Evolutionary conservation across 1,284 basidiomycete genomes (phyloP).

Genomic region (Trichosporon sp.): DNA sequence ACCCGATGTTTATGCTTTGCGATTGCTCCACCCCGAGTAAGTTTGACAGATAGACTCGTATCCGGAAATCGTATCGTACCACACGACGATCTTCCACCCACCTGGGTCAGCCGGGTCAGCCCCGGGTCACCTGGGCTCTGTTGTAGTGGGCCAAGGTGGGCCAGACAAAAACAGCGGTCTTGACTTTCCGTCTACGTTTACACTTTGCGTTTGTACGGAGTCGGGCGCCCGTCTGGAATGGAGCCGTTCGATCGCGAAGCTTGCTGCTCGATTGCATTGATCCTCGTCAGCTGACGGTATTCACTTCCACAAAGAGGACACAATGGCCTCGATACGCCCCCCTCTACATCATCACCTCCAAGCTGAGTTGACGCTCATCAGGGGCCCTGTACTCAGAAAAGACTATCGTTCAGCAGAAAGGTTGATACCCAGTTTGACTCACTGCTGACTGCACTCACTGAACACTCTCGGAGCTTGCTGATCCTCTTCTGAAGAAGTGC

Average conservation of each 20-base stretch:
- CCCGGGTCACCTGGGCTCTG: too few species aligned
- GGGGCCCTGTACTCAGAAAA: background rate
- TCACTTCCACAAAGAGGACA: background rate
- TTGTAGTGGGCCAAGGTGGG: too few species aligned
- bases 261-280: background rate
- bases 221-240: background rate
- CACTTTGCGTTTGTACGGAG: background rate
- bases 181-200: background rate
- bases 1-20: background rate
- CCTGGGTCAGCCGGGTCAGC: background rate
- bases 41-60: background rate
- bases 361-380: too few species aligned
- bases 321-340: too few species aligned
- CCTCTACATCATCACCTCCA: too few species aligned
- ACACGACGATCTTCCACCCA: background rate
- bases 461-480: too few species aligned
- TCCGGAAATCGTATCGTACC: background rate
- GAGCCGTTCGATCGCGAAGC: background rate
- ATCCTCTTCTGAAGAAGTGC: too few species aligned
- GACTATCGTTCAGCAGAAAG: background rate
- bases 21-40: constrained; percentile 1
- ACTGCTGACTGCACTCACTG: background rate
- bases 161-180: background rate
- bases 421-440: background rate
- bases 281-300: background rate